Percentiles rank a stretch among this genome's conserved stretches.
Evolutionary conservation across 1,284 basidiomycete genomes (phyloP).

Genomic region (Trametes sp.): DNA sequence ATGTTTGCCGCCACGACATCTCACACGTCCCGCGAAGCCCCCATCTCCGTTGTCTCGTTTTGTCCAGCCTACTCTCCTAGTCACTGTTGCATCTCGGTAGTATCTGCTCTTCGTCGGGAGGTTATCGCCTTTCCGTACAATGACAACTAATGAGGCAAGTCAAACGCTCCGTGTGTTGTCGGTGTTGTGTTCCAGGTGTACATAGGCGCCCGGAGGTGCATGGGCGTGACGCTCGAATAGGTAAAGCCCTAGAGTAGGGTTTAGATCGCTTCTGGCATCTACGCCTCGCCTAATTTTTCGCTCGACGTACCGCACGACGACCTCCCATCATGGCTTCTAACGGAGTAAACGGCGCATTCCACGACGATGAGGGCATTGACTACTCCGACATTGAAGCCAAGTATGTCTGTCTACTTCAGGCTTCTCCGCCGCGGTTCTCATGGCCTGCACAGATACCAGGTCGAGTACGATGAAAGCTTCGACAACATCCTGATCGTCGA

Average conservation of each 20-base stretch:
- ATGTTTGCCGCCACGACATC: slow-evolving; percentile 29
- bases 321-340: slow-evolving; percentile 38
- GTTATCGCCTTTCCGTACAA: slow-evolving; percentile 25
- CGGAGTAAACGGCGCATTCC: slow-evolving; percentile 38
- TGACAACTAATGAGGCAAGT: slow-evolving; percentile 32
- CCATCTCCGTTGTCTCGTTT: slow-evolving; percentile 37
- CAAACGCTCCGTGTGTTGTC: not conserved
- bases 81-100: slow-evolving; percentile 40
- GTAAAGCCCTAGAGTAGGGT: slow-evolving; percentile 25
- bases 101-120: slow-evolving; percentile 35
- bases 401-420: slow-evolving; percentile 52
- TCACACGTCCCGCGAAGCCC: slow-evolving; percentile 30
- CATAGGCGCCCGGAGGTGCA: not conserved
- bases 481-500: slow-evolving; percentile 91
- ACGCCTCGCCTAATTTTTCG: slow-evolving; percentile 27
- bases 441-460: slow-evolving; percentile 69
- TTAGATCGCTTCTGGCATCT: slow-evolving; percentile 19
- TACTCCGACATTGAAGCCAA: slow-evolving; percentile 95
- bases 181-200: not conserved
- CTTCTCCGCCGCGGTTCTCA: slow-evolving; percentile 16
- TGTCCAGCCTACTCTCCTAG: slow-evolving; percentile 34
- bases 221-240: not conserved
- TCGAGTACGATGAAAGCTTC: slow-evolving; percentile 81
- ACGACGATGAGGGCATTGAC: slow-evolving; percentile 80
- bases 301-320: slow-evolving; percentile 20